Percentiles rank a stretch among this genome's conserved stretches.
These are phyloP conservation scores for Pholiota conissans DNA, from an alignment of 768 basidiomycete species.

Conservation along the genomic window DNA sequence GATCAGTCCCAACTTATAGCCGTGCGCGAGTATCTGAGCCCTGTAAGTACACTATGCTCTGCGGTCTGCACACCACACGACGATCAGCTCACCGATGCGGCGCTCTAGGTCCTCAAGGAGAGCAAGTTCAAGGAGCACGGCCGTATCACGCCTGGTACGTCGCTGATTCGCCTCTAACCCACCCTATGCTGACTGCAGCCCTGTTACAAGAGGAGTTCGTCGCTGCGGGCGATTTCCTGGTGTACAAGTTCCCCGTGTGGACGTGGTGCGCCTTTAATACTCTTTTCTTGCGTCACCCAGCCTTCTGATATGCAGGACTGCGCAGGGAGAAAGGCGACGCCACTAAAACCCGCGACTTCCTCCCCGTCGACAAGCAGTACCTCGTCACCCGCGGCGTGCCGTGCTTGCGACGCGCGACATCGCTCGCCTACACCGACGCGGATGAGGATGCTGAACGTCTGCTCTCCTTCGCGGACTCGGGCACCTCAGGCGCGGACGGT, in stretches of 20 bases:
- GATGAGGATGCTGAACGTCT: slow-evolving; percentile 96
- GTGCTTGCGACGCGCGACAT: slow-evolving; percentile 89
- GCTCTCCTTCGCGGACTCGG: slow-evolving; percentile 75
- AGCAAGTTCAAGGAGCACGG: slow-evolving; percentile 99
- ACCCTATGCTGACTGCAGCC: neutral
- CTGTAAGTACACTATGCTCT: slow-evolving; percentile 50
- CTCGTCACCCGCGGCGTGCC: slow-evolving; percentile 96
- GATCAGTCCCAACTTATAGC: slow-evolving; percentile 88
- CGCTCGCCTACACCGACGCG: slow-evolving; percentile 90
- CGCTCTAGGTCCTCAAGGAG: slow-evolving; percentile 84
- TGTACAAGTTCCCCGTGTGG: slow-evolving; percentile 99
- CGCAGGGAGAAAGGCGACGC: slow-evolving; percentile 91
- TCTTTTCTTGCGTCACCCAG: neutral
- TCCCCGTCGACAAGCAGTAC: slow-evolving; percentile 96
- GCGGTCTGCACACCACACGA: neutral
- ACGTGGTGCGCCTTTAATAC: slow-evolving; percentile 64
- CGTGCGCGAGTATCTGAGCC: slow-evolving; percentile 91
- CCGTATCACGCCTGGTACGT: slow-evolving; percentile 85
- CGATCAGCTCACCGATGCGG: slow-evolving; percentile 28
- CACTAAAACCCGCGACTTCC: slow-evolving; percentile 83
- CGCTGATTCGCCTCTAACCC: slow-evolving; percentile 13
- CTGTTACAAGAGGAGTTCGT: slow-evolving; percentile 89
- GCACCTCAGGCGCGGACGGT: slow-evolving; percentile 49
- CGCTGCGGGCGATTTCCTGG: slow-evolving; percentile 94
- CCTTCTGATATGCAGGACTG: neutral